Evolutionary conservation across 805 yeast genomes (phyloP), one percentile per base, ranked within the genome.

Genomic region (Kregervanrija delftensis): DNA sequence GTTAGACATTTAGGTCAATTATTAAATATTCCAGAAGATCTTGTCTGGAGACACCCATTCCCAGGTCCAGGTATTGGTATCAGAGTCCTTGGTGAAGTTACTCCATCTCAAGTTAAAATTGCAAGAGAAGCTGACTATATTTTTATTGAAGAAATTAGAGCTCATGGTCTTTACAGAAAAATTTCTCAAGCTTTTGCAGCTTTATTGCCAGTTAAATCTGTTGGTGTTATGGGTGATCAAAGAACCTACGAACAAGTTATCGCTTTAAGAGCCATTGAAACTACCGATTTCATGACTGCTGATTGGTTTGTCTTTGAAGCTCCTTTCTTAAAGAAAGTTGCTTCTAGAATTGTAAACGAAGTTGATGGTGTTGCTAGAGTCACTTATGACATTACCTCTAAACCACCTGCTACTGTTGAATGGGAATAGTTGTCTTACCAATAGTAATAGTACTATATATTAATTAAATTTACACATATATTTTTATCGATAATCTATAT

Each of bases 61-160:
- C 99, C 99, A 59, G 99, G 99, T 65, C 99, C 99, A 66, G 99
- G 99, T 74, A 86, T 93, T 64, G 99, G 97, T 57, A 93, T 93
- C 67, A 84, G 99, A 71, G 95, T 93, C 45, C 74, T 93, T 40
- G 99, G 99, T 57, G 98, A 91, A 72, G 98, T 93, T 52, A 86
- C 96, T 48, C 85, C 80, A 55, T 81, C 74, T 54, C 99, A 93
- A 73, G 93, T 93, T 46, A 91, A 81, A 63, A 93, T 93, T 63
- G 99, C 98, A 38, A 85, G 98, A 71, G 91, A 88, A 65, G 99
- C 99, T 50, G 99, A 93, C 67, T 76, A 73, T 67, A 93, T 93
- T 59, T 93, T 86, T 76, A 93, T 93, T 62, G 96, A 86, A 69
- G 99, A 93, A 75, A 93, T 93, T 66, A 86, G 77, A 64, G 80